Percentiles rank a stretch among this genome's conserved stretches.
phyloP scores from a whole-genome alignment of 2,329 filamentous ascomycete genomes.

The Cladophialophora bantiana region DNA sequence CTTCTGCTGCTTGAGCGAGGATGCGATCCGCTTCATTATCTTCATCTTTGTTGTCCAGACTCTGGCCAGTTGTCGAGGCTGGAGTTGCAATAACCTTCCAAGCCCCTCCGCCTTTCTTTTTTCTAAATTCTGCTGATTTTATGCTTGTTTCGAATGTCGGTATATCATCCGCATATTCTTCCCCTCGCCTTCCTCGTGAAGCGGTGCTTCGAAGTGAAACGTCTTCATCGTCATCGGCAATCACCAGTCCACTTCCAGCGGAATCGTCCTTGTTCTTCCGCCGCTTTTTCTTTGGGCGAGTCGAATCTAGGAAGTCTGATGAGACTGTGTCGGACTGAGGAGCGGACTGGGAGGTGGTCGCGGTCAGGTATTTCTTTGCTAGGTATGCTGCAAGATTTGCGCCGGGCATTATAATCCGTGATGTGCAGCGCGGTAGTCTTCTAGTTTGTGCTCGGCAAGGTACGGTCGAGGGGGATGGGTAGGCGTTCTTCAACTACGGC shows the following conservation, averaged over 20 bases:
- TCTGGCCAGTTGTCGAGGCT: constrained; percentile 52
- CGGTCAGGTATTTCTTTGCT: constrained; percentile 86
- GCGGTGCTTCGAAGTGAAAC: constrained; percentile 43
- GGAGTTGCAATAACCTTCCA: constrained; percentile 61
- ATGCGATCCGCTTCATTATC: constrained; percentile 79
- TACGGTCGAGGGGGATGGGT: neutral
- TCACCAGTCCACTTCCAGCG: constrained; percentile 47
- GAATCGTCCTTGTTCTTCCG: constrained; percentile 59
- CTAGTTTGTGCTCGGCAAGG: neutral
- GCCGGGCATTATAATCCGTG: constrained; percentile 57
- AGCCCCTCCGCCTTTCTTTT: constrained; percentile 76
- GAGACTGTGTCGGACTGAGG: constrained; percentile 44
- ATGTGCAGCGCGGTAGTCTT: neutral
- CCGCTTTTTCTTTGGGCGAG: constrained; percentile 63
- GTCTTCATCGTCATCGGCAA: constrained; percentile 50
- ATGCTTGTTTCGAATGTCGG: constrained; percentile 40
- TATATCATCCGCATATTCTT: constrained; percentile 49
- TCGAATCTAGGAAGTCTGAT: constrained; percentile 37
- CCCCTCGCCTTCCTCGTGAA: constrained; percentile 17
- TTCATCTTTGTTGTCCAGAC: constrained; percentile 46
- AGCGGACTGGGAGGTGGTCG: constrained; percentile 53
- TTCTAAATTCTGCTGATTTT: constrained; percentile 65
- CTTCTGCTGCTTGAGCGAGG: constrained; percentile 73
- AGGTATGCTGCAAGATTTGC: constrained; percentile 76
- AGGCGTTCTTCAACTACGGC: neutral